Evolutionary conservation across 2,329 filamentous ascomycete genomes (phyloP).

Genomic region (Diaporthe australafricana): DNA sequence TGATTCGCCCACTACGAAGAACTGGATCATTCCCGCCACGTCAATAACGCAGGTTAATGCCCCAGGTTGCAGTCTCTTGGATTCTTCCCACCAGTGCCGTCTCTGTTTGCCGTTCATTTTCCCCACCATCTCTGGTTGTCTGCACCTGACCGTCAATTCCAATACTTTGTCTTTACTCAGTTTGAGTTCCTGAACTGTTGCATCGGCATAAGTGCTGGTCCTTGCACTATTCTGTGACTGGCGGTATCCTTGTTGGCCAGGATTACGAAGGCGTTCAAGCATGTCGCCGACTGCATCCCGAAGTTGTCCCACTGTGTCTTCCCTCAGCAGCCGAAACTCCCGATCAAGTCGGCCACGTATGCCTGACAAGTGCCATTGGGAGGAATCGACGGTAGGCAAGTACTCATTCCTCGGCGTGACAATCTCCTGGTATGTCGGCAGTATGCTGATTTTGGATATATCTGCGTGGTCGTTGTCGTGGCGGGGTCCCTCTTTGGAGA

Average conservation of each 20-base stretch:
- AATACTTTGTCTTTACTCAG: constrained; percentile 56
- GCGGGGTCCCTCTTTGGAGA: constrained; percentile 42
- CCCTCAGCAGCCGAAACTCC: constrained; percentile 66
- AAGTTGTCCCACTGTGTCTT: constrained; percentile 66
- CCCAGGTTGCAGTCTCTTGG: constrained; percentile 60
- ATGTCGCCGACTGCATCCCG: constrained; percentile 59
- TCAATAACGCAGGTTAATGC: constrained; percentile 62
- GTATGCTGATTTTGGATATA: constrained; percentile 55
- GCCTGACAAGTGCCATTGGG: constrained; percentile 53
- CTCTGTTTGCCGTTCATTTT: constrained; percentile 46
- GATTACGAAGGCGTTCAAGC: constrained; percentile 47
- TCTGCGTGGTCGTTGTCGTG: constrained; percentile 60
- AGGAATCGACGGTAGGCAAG: constrained; percentile 52
- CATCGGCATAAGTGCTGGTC: constrained; percentile 51
- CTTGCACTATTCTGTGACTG: constrained; percentile 44
- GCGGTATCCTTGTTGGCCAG: constrained; percentile 11
- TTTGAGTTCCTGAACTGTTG: constrained; percentile 45
- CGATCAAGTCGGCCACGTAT: constrained; percentile 62
- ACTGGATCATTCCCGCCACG: constrained; percentile 51
- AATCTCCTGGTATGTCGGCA: constrained; percentile 58
- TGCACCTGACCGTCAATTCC: constrained; percentile 56
- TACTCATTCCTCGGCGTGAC: constrained; percentile 50
- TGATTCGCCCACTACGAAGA: constrained; percentile 53
- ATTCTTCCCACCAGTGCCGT: constrained; percentile 62
- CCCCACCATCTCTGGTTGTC: constrained; percentile 52